phyloP scores from a whole-genome alignment of 2,329 filamentous ascomycete genomes.

The Aspergillus piperis region DNA sequence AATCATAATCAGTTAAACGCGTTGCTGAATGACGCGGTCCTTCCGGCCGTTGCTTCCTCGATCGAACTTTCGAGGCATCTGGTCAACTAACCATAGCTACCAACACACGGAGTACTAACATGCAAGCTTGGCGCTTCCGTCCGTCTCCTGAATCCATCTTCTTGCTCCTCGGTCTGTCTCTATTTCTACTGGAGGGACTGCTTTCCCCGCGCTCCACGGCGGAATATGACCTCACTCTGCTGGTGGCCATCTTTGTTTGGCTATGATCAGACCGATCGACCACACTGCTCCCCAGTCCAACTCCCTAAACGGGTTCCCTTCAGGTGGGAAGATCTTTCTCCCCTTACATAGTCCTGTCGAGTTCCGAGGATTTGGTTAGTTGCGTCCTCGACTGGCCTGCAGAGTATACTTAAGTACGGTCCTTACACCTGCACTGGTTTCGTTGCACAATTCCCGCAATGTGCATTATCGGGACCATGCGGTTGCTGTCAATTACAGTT shows the following conservation, averaged over 20 bases:
- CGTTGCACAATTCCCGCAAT: background rate
- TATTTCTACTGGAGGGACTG: background rate
- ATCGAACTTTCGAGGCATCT: background rate
- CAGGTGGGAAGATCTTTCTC: background rate
- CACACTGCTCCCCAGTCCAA: slow-evolving; percentile 49
- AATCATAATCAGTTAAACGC: slow-evolving; percentile 10
- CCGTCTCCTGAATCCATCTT: slow-evolving; percentile 2
- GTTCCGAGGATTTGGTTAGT: background rate
- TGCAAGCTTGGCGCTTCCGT: background rate
- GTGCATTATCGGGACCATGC: background rate
- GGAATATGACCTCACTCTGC: slow-evolving; percentile 30
- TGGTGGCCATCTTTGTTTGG: background rate
- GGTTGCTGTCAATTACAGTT: background rate
- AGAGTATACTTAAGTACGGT: background rate
- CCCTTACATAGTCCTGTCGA: background rate
- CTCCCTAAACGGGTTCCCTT: background rate
- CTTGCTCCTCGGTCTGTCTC: background rate
- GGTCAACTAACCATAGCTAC: background rate
- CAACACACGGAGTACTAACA: too few relatives aligned
- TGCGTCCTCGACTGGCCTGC: background rate
- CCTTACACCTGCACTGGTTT: background rate
- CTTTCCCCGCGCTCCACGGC: slow-evolving; percentile 18
- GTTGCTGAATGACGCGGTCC: slow-evolving; percentile 4
- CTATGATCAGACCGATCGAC: background rate
- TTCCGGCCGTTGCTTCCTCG: background rate